These are phyloP conservation scores for Dichotomopilus funicola DNA, from an alignment of 2,329 filamentous ascomycete species.

Conservation along the genomic window DNA sequence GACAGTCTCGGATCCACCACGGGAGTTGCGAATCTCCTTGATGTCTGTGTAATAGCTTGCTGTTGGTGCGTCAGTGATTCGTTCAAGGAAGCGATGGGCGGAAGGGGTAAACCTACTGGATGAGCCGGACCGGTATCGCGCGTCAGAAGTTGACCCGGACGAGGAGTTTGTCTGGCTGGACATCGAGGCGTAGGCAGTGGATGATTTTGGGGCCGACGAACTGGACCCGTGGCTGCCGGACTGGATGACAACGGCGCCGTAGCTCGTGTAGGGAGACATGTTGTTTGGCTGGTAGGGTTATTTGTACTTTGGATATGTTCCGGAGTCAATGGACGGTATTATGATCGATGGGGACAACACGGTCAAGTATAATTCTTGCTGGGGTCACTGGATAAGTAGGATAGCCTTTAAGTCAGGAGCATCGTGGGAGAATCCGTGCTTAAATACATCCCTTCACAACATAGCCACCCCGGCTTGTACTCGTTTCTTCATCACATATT, in stretches of 20 bases:
- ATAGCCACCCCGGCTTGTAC: neutral
- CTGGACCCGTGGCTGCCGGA: neutral
- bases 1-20: conserved; percentile 1
- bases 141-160: neutral
- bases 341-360: neutral
- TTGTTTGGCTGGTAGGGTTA: neutral
- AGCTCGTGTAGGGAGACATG: neutral
- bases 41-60: conserved; percentile 9
- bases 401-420: no score
- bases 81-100: neutral
- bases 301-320: no score
- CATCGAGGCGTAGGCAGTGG: conserved; percentile 3
- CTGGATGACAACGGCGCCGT: neutral
- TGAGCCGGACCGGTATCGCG: conserved; percentile 10
- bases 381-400: no score
- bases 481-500: neutral
- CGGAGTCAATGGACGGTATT: neutral
- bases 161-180: neutral
- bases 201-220: conserved; percentile 2
- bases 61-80: neutral
- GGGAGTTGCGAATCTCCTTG: conserved; percentile 3
- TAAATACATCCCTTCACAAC: no score
- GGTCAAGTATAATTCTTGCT: no score
- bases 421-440: no score
- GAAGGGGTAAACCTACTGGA: conserved; percentile 6